Base-by-base conservation (phyloP, 768 basidiomycete genomes). In the Lactarius pseudohatsudake region DNA sequence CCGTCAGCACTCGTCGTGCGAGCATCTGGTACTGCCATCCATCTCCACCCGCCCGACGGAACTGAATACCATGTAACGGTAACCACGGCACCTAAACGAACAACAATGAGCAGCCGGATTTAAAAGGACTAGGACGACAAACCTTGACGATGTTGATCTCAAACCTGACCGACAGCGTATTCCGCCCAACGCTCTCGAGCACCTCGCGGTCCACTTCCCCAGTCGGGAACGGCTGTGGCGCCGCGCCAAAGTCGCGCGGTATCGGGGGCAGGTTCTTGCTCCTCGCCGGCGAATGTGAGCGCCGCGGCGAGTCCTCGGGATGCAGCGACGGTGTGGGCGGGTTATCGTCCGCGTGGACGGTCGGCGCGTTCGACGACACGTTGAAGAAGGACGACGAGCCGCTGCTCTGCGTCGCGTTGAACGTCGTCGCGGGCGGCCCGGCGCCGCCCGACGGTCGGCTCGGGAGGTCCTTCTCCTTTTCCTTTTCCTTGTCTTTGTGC, bases 21-120 rank as follows among this genome's bases (percentile, higher is more conserved):
- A 98, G 84, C 92, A 94, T 94, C 75, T 96, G 94, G 77, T 98
- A 98, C 77, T 97, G 94, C 95, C 95, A 98, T 0, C 90, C 92
- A 70, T 96, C 92, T 1, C 96, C 96, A 32, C 91, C 85, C 1
- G 88, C 85, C 67, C 96, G 83, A 57, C 96, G 87, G 80, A 98
- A 98, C 74, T 98, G 96, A 55, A 98, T 90, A 3, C 96, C 96
- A 76, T 98, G 92, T 22, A 98, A 78, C 3, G 94, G 94, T 58
- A 98, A 79, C 88, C 89, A 93, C 55, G 94, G 94, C 3, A 97
- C 92, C 95, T 96, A 72, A 0, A 38, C 36, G 34, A 36, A 38
- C 10, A 13, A 3, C 2, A 38, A 38, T 38, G 36, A 38, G 36
- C 32, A 26, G 36, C 36, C 36, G 36, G 6, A 72, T 30, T 30